A percentile compares a stretch with the other conserved stretches of the same genome.
Conservation (phyloP, 2,329 filamentous ascomycete genomes). For the Ophiostoma sp. region DNA sequence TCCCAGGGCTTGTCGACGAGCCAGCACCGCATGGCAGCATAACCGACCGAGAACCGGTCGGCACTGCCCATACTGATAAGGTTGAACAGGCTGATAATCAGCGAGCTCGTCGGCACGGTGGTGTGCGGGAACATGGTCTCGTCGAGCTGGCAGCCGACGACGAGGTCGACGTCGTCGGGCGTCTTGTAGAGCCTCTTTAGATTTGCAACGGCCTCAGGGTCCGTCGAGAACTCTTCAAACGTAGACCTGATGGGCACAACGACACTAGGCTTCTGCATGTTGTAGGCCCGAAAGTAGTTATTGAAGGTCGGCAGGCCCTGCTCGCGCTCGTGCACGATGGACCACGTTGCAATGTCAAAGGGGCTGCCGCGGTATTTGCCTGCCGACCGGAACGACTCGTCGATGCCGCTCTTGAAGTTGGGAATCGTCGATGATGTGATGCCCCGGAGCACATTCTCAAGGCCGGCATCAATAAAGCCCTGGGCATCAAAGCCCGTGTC, state of each 20-base stretch:
- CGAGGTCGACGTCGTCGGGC: constrained; percentile 26
- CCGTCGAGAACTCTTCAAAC: constrained; percentile 23
- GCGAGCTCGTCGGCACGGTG: constrained; percentile 23
- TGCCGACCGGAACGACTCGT: constrained; percentile 23
- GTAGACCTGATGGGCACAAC: constrained; percentile 13
- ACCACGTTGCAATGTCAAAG: constrained; percentile 25
- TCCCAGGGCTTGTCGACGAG: constrained; percentile 27
- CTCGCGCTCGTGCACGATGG: constrained; percentile 26
- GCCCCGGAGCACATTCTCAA: constrained; percentile 23
- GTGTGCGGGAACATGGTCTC: constrained; percentile 23
- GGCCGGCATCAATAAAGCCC: constrained; percentile 24
- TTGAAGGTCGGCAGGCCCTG: constrained; percentile 26
- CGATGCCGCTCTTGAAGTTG: constrained; percentile 26
- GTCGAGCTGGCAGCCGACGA: constrained; percentile 27
- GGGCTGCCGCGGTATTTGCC: constrained; percentile 24
- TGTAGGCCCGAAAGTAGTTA: constrained; percentile 25
- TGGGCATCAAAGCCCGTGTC: constrained; percentile 24
- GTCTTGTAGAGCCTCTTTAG: constrained; percentile 22
- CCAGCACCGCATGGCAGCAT: constrained; percentile 25
- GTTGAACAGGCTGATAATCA: constrained; percentile 26
- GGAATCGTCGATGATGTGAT: constrained; percentile 18
- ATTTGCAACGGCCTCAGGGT: constrained; percentile 19
- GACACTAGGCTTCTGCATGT: constrained; percentile 21
- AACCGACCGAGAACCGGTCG: constrained; percentile 26
- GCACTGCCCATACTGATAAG: constrained; percentile 26